A percentile compares a stretch with the other conserved stretches of the same genome.
phyloP scores from a whole-genome alignment of 2,329 filamentous ascomycete species.

The Cordyceps sp. region DNA sequence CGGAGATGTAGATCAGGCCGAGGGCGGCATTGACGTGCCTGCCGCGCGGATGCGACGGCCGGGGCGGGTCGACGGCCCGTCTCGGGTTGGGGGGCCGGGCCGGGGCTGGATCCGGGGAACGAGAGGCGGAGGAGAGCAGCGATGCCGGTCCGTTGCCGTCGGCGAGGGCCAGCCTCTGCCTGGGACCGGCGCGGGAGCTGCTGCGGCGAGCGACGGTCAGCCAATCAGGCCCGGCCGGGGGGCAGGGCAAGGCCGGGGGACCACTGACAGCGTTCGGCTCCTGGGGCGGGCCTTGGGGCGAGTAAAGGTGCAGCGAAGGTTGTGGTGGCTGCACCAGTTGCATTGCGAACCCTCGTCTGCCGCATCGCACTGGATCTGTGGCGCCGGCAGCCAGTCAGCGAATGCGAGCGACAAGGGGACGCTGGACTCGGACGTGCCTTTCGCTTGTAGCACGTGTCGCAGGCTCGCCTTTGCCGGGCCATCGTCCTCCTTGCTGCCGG shows the following conservation, averaged over 20 bases:
- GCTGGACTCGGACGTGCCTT: constrained; percentile 19
- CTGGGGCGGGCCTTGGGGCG: constrained; percentile 1
- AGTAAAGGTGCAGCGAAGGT: constrained; percentile 26
- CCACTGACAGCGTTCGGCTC: background rate
- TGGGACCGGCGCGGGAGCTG: no score
- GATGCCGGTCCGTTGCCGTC: background rate
- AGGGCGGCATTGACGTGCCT: constrained; percentile 2
- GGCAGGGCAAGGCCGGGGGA: background rate
- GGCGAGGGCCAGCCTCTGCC: no score
- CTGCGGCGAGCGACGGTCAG: no score
- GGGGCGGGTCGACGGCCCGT: no score
- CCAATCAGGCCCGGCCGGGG: background rate
- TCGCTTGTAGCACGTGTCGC: constrained; percentile 30
- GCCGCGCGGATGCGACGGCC: background rate
- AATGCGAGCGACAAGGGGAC: background rate
- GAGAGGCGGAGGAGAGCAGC: no score
- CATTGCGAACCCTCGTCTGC: constrained; percentile 19
- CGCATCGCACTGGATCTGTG: constrained; percentile 32
- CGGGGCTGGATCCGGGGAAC: no score
- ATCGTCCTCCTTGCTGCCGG: no score
- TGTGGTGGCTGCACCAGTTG: constrained; percentile 33
- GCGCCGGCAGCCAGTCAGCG: no score
- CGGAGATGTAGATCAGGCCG: constrained; percentile 28
- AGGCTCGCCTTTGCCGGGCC: constrained; percentile 15
- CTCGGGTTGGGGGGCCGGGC: no score